These are phyloP conservation scores for Thuja plicata DNA, from an alignment of 83 land plant species.

Conservation along the genomic window DNA sequence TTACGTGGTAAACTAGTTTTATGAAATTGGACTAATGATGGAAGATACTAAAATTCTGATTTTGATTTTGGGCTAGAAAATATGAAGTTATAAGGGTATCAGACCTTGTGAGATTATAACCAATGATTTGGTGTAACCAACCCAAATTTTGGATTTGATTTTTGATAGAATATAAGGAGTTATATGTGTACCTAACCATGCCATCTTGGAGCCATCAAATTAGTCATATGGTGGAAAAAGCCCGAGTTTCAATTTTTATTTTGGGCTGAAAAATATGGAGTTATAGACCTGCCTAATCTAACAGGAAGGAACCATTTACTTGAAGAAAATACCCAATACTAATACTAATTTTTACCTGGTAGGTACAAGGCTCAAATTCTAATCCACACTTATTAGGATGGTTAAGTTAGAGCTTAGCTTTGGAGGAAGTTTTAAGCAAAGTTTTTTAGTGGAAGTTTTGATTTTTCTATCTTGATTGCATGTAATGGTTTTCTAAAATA, in stretches of 20 bases:
- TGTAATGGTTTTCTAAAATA: too few relatives aligned
- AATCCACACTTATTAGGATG: background rate
- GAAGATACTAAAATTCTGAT: background rate
- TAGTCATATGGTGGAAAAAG: background rate
- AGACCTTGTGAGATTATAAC: background rate
- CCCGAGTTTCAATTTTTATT: background rate
- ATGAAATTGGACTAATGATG: background rate
- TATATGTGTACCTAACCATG: background rate
- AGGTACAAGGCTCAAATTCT: background rate
- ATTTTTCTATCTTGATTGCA: too few relatives aligned
- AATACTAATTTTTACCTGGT: background rate
- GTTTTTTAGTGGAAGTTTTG: too few relatives aligned
- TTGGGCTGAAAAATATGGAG: background rate
- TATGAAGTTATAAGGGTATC: background rate
- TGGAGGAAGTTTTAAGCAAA: background rate
- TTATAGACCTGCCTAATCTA: background rate
- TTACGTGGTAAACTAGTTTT: background rate
- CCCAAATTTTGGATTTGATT: background rate
- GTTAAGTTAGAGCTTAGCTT: background rate
- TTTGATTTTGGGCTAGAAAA: background rate
- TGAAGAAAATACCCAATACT: background rate
- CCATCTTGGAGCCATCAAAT: background rate
- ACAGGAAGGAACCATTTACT: background rate
- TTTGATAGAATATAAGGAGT: too few relatives aligned
- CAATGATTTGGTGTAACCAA: background rate